Percentiles rank a stretch among this genome's conserved stretches.
phyloP scores from a whole-genome alignment of 2,329 filamentous ascomycete genomes.

The Phoma sp. region DNA sequence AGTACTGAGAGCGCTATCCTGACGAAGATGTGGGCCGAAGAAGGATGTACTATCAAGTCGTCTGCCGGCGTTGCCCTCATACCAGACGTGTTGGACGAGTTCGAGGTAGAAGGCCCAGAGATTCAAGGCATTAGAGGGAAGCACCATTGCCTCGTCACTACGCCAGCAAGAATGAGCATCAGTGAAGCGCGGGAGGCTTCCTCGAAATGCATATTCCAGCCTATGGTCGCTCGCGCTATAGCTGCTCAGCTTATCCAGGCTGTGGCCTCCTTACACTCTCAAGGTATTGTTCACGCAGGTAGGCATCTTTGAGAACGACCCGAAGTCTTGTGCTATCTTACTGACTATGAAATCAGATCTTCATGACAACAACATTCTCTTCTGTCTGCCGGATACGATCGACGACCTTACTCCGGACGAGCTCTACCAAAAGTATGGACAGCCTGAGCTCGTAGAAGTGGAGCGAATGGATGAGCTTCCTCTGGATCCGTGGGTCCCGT shows the following conservation, averaged over 20 bases:
- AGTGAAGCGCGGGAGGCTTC: conserved; percentile 16
- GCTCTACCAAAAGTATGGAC: conserved; percentile 14
- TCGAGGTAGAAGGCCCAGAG: conserved; percentile 40
- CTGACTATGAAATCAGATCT: conserved; percentile 15
- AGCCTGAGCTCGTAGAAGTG: conserved; percentile 7
- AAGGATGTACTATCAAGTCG: background rate
- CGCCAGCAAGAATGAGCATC: conserved; percentile 36
- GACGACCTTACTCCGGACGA: conserved; percentile 11
- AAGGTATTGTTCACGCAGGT: conserved; percentile 21
- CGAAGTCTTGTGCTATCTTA: background rate
- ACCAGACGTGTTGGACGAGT: conserved; percentile 36
- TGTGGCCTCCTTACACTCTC: conserved; percentile 17
- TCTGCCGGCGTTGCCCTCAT: conserved; percentile 1
- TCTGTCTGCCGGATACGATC: conserved; percentile 14
- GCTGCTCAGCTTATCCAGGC: conserved; percentile 18
- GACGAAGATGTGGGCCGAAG: conserved; percentile 1
- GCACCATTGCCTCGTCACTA: conserved; percentile 33
- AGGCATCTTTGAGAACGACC: background rate
- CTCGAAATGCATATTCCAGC: conserved; percentile 8
- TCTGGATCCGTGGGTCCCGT: conserved; percentile 18
- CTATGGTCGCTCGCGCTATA: conserved; percentile 16
- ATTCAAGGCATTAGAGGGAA: conserved; percentile 24
- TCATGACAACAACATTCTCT: conserved; percentile 17
- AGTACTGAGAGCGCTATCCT: conserved; percentile 13
- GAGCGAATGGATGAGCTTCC: conserved; percentile 12